Evolutionary conservation across 208 protist genomes (phyloP).

Genomic region (Trypanosoma vivax): DNA sequence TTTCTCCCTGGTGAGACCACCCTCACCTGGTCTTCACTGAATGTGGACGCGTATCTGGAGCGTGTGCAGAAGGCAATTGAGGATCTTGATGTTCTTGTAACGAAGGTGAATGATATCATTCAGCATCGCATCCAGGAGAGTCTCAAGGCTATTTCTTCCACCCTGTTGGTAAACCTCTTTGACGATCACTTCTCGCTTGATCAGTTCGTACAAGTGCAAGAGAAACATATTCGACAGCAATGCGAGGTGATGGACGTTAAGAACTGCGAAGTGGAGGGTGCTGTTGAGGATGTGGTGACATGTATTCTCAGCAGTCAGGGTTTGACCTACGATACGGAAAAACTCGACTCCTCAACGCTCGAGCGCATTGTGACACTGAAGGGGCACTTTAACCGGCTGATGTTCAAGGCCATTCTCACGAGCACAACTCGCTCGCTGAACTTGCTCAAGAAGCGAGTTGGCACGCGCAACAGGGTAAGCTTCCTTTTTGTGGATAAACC

Average conservation of each 20-base stretch:
- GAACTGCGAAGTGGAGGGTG: conserved; percentile 90
- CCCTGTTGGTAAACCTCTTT: conserved; percentile 75
- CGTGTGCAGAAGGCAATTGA: conserved; percentile 77
- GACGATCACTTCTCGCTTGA: conserved; percentile 54
- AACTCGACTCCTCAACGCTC: conserved; percentile 52
- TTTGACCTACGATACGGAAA: conserved; percentile 14
- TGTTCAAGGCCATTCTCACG: conserved; percentile 90
- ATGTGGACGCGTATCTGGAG: conserved; percentile 92
- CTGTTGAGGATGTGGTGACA: conserved; percentile 83
- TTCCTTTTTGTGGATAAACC: conserved; percentile 91
- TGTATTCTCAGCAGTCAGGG: conserved; percentile 72
- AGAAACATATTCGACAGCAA: conserved; percentile 86
- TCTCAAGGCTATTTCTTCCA: conserved; percentile 84
- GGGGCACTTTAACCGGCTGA: conserved; percentile 85
- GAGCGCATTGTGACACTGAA: conserved; percentile 81
- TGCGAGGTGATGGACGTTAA: conserved; percentile 91
- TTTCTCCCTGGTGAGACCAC: conserved; percentile 88
- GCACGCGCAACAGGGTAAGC: conserved; percentile 83
- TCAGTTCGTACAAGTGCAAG: conserved; percentile 90
- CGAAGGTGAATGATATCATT: conserved; percentile 92
- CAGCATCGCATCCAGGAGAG: conserved; percentile 90
- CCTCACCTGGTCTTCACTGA: conserved; percentile 96
- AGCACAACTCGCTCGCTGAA: conserved; percentile 87
- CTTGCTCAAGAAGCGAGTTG: conserved; percentile 90
- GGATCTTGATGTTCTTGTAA: conserved; percentile 47